phyloP scores from a whole-genome alignment of 2,329 filamentous ascomycete species.

The Diplodia sapinea region DNA sequence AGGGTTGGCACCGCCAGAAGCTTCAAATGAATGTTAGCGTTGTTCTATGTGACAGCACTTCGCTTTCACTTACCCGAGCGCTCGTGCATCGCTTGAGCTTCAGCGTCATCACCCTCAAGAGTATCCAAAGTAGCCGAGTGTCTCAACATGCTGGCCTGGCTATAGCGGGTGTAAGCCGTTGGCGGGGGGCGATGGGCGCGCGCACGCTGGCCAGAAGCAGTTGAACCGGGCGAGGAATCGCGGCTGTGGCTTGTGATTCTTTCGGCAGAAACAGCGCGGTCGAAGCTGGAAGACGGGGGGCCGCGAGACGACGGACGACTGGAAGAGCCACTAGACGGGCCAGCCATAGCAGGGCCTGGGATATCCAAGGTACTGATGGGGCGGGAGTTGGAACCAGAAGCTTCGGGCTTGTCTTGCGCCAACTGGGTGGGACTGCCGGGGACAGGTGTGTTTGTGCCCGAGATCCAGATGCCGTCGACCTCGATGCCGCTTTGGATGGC shows the following conservation, averaged over 20 bases:
- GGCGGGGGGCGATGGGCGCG: constrained; percentile 42
- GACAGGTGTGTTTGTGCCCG: constrained; percentile 51
- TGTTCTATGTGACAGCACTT: too few relatives aligned
- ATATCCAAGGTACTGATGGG: constrained; percentile 21
- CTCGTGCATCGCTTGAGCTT: constrained; percentile 7
- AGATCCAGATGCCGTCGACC: constrained; percentile 76
- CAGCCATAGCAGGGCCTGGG: background rate
- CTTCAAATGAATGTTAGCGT: background rate
- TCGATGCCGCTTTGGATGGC: constrained; percentile 83
- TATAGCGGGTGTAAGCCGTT: constrained; percentile 47
- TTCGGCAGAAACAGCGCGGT: constrained; percentile 49
- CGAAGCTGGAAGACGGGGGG: constrained; percentile 45
- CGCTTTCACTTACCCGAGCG: constrained; percentile 16
- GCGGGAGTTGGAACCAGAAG: constrained; percentile 17
- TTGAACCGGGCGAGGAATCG: constrained; percentile 32
- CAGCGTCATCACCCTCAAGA: constrained; percentile 38
- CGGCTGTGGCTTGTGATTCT: constrained; percentile 41
- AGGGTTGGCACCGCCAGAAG: background rate
- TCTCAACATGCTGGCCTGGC: constrained; percentile 42
- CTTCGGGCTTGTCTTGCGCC: constrained; percentile 12
- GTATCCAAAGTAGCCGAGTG: constrained; percentile 44
- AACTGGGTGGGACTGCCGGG: constrained; percentile 42
- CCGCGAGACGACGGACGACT: constrained; percentile 44
- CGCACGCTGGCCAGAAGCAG: constrained; percentile 29
- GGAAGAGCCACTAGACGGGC: constrained; percentile 41